Conservation (phyloP, 106 monocot species). For the Apostasia ramifera region DNA sequence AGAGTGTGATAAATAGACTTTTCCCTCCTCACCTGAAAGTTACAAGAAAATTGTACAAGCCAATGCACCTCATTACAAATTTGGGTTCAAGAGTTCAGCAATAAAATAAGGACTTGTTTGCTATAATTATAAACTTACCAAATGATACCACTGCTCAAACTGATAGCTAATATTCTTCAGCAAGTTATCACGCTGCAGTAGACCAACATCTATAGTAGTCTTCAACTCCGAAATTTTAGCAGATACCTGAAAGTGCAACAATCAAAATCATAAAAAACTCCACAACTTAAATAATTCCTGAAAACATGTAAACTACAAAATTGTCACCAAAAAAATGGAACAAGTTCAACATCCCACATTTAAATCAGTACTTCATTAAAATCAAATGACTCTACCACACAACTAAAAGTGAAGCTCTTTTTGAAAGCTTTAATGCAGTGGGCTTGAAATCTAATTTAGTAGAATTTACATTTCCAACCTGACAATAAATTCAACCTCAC, state of each 20-base stretch:
- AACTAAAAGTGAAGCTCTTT: no score
- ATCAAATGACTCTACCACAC: no score
- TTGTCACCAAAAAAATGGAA: not conserved
- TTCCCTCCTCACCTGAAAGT: constrained; percentile 68
- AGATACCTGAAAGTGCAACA: constrained; percentile 40
- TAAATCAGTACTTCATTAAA: no score
- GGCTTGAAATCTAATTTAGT: no score
- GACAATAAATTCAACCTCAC: no score
- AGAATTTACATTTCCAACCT: no score
- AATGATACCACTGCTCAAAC: constrained; percentile 61
- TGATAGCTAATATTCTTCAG: constrained; percentile 51
- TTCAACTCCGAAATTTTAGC: constrained; percentile 47
- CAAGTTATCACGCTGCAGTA: constrained; percentile 52
- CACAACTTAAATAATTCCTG: not conserved
- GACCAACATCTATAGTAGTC: constrained; percentile 64
- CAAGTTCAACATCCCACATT: no score
- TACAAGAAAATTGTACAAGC: not conserved
- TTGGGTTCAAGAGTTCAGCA: not conserved
- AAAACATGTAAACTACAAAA: not conserved
- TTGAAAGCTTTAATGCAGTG: no score
- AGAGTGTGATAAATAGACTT: constrained; percentile 90
- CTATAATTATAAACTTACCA: constrained; percentile 27
- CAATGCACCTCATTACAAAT: not conserved
- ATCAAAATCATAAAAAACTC: not conserved
- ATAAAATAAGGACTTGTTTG: not conserved